Conservation (phyloP, 164 flowering plant genomes). For the Litsea cubeba region DNA sequence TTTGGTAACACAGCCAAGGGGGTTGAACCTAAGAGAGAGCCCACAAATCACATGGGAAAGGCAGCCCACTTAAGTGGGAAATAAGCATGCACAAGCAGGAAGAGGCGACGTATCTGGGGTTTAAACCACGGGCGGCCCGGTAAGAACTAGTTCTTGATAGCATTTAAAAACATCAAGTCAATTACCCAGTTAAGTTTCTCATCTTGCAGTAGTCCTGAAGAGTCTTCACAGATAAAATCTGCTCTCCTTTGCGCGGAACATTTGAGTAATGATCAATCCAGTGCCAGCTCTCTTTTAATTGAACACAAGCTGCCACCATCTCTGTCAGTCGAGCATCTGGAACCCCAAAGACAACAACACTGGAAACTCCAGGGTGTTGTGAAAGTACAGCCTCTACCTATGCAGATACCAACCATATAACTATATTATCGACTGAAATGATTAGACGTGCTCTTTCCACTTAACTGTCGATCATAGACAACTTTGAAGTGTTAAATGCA, state of each 20-base stretch:
- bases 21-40: too few species aligned
- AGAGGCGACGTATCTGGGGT: too few species aligned
- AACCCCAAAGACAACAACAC: conserved; percentile 54
- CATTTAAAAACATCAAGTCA: neutral
- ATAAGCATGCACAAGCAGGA: too few species aligned
- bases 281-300: conserved; percentile 44
- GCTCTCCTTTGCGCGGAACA: conserved; percentile 3
- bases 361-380: conserved; percentile 66
- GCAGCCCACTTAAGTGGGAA: too few species aligned
- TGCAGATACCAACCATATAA: neutral
- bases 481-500: neutral
- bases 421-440: conserved; percentile 1
- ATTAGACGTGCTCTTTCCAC: neutral
- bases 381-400: conserved; percentile 69
- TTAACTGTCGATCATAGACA: neutral
- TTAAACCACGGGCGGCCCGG: too few species aligned
- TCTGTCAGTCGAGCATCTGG: conserved; percentile 65
- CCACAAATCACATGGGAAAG: too few species aligned
- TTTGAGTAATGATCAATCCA: conserved; percentile 38
- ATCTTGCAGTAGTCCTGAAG: conserved; percentile 50
- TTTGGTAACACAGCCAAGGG: too few species aligned
- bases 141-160: neutral
- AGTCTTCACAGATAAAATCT: conserved; percentile 31
- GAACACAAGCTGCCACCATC: conserved; percentile 74
- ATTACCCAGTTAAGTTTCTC: conserved; percentile 60